These are phyloP conservation scores for Tricholoma hemisulphureum DNA, from an alignment of 768 basidiomycete genomes.

Conservation along the genomic window DNA sequence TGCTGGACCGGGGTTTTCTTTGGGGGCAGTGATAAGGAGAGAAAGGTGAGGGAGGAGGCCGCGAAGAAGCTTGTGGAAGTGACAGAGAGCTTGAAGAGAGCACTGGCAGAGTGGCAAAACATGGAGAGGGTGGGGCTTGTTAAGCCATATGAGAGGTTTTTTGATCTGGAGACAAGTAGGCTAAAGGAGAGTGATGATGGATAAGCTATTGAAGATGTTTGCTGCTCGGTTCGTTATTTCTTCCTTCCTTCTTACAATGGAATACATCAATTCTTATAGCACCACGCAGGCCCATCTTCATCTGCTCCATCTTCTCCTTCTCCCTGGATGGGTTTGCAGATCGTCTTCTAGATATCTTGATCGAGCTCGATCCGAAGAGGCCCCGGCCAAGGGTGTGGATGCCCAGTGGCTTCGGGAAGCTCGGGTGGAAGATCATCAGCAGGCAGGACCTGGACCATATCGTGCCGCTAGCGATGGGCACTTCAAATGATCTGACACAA, in stretches of 20 bases:
- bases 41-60: conserved; percentile 20
- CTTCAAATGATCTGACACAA: conserved; percentile 32
- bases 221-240: conserved; percentile 35
- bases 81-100: conserved; percentile 23
- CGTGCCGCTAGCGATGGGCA: conserved; percentile 37
- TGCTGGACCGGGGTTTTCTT: conserved; percentile 35
- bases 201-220: conserved; percentile 32
- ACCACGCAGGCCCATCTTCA: conserved; percentile 42
- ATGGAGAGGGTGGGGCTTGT: conserved; percentile 36
- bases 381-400: conserved; percentile 39
- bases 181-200: conserved; percentile 20
- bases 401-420: conserved; percentile 40
- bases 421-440: conserved; percentile 35
- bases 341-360: conserved; percentile 31
- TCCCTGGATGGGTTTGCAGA: conserved; percentile 42
- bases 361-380: conserved; percentile 36
- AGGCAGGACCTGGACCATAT: conserved; percentile 22
- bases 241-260: not conserved
- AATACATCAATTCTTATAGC: not conserved
- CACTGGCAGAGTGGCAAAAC: conserved; percentile 33
- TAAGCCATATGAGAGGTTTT: conserved; percentile 41
- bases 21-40: conserved; percentile 10
- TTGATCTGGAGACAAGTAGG: conserved; percentile 35
- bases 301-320: conserved; percentile 46
- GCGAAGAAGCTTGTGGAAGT: conserved; percentile 25